These are phyloP conservation scores for Vigna trinervia DNA, from an alignment of 306 rosid species.

Conservation along the genomic window DNA sequence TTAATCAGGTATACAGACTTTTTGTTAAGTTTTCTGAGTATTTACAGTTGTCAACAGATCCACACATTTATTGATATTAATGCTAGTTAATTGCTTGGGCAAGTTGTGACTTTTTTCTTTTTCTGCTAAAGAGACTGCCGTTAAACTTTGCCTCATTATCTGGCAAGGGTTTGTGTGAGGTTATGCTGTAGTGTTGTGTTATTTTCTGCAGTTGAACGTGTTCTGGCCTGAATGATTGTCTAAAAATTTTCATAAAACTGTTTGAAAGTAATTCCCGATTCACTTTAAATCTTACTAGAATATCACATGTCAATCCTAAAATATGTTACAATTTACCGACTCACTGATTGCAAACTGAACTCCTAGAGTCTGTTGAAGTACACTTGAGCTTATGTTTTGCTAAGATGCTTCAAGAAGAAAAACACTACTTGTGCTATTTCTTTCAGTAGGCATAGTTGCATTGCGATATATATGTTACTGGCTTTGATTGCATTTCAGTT, in stretches of 20 bases:
- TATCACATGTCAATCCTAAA: slow-evolving; percentile 5
- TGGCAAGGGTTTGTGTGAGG: slow-evolving; percentile 19
- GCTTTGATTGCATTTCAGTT: slow-evolving; percentile 26
- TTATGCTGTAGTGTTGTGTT: slow-evolving; percentile 31
- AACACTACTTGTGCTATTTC: not conserved
- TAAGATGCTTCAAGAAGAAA: not conserved
- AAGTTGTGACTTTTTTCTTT: not conserved
- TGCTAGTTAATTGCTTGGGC: not conserved
- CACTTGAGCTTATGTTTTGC: not conserved
- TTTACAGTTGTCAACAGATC: not conserved
- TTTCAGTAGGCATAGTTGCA: slow-evolving; percentile 3
- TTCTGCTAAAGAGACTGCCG: not conserved
- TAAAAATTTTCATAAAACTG: slow-evolving; percentile 21
- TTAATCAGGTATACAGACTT: slow-evolving; percentile 74
- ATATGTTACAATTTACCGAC: not conserved
- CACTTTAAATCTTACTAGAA: slow-evolving; percentile 7
- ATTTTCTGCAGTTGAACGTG: slow-evolving; percentile 14
- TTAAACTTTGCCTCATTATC: slow-evolving; percentile 20
- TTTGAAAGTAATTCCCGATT: not conserved
- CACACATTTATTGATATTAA: not conserved
- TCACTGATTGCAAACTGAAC: slow-evolving; percentile 22
- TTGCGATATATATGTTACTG: not conserved
- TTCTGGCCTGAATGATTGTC: slow-evolving; percentile 19
- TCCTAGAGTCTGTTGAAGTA: not conserved
- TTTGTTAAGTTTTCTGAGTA: slow-evolving; percentile 12